These are phyloP conservation scores for Pelargonium cotyledonis DNA, from an alignment of 441 rosid genomes.

Conservation along the genomic window DNA sequence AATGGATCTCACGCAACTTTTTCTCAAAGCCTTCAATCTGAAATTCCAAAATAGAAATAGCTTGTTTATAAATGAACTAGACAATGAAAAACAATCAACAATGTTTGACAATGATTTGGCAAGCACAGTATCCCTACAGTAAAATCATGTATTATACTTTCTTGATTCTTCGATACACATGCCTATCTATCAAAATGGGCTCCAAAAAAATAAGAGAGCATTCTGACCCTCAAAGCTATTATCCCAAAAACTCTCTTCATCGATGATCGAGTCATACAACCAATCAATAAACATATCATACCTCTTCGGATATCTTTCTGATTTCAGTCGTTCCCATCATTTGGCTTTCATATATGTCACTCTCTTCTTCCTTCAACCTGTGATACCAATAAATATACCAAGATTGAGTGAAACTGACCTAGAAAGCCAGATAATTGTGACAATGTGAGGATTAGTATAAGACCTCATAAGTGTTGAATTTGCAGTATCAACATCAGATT, in stretches of 20 bases:
- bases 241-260: constrained; percentile 4
- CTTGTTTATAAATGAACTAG: constrained; percentile 3
- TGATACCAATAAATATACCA: constrained; percentile 16
- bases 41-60: constrained; percentile 23
- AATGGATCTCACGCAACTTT: constrained; percentile 30
- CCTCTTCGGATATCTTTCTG: constrained; percentile 55
- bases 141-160: background rate
- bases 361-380: constrained; percentile 75
- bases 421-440: constrained; percentile 11
- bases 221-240: constrained; percentile 9
- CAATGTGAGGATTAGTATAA: constrained; percentile 10
- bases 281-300: constrained; percentile 25
- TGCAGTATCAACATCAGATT: constrained; percentile 47
- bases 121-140: background rate
- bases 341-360: constrained; percentile 36
- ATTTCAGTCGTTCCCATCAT: constrained; percentile 40
- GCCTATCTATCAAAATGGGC: constrained; percentile 2
- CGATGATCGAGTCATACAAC: constrained; percentile 9
- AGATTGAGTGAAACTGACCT: constrained; percentile 16
- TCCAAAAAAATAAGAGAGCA: background rate
- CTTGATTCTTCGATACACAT: background rate
- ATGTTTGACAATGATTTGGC: background rate
- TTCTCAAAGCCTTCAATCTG: constrained; percentile 54
- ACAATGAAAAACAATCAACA: background rate
- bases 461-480: constrained; percentile 53